Evolutionary conservation across 805 yeast species (phyloP), one percentile per base, ranked within the genome.

Genomic region (Cyberlindnera mrakii): DNA sequence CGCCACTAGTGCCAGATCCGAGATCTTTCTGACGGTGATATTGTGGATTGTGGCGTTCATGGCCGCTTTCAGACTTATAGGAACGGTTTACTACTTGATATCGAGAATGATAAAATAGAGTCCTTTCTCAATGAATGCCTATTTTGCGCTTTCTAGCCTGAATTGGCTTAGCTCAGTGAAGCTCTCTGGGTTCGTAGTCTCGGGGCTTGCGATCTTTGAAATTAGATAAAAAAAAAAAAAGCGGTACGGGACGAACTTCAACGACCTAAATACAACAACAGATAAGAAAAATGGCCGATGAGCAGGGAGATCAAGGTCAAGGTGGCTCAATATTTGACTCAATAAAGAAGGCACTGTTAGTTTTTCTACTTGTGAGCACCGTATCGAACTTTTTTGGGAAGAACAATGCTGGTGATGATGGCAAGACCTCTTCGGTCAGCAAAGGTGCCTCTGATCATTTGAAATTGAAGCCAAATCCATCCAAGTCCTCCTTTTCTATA

Each of bases 21-120:
- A 78, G 33, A 66, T 80, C 6, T 91, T 88, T 60, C 74, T 91
- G 62, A 77, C 93, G 5, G 87, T 91, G 27, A 82, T 91, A 37
- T 69, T 91, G 51, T 91, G 98, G 96, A 67, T 90, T 31, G 98
- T 91, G 35, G 96, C 96, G 4, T 85, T 82, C 23, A 76, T 88
- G 72, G 96, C 98, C 0, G 73, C 82, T 6, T 82, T 87, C 62
- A 71, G 97, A 49, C 83, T 91, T 51, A 40, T 82, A 23, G 96
- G 97, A 1, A 78, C 95, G 51, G 60, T 74, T 2, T 57, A 75
- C 33, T 91, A 80, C 58, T 64, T 87, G 57, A 41, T 71, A 0
- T 43, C 46, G 8, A 64, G 72, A 50, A 39, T 58, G 39, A 33
- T 61, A n/a, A 57, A 52, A 33, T 65, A 49, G 20, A 46, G 38